Base-by-base conservation (phyloP, 2,329 filamentous ascomycete species). In the Aspergillus terreus region DNA sequence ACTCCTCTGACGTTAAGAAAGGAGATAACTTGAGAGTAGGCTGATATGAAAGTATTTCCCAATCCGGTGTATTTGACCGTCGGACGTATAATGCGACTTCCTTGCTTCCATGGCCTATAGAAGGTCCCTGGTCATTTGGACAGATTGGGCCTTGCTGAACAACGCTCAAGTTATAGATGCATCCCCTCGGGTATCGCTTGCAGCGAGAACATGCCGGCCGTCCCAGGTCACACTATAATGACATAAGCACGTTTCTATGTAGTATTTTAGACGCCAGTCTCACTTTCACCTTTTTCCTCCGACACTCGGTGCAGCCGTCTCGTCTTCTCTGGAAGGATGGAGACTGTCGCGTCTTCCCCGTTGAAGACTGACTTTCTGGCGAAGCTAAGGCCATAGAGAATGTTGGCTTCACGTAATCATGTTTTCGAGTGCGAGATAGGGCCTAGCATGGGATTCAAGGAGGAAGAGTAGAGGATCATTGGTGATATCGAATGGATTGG, bases 1-100 rank as follows among this genome's bases (percentile, higher is more conserved):
- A 64, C 50, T 67, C 57, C 4, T 47, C 43, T 2, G 57, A 51
- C 17, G 55, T 51, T 17, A 64, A 25, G 9, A 57, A 58, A 4
- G 58, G 58, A 4, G 62, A 63, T 4, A 51, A 23, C 6, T 51
- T 57, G 21, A 63, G 33, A 0, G 47, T 12, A 35, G 59, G 54
- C 40, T 62, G 61, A 23, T n/a, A 17, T n/a, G 40, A 3, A 38
- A n/a, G 35, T 4, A 4, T 4, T n/a, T 38, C 3, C 12, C 14
- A 17, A 42, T 17, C 40, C n/a, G 15, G 40, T 19, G 40, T 6
- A 38, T 9, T 38, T 15, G 40, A 42, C 35, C 35, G 35, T 3
- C 15, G 35, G 35, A 6, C n/a, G 14, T n/a, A 38, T n/a, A 38
- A 38, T 38, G 35, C 35, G 3, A 38, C 35, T 38, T 30, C 27